Conservation (phyloP, 176 grass and related monocot genomes). For the Avena atlantica region DNA sequence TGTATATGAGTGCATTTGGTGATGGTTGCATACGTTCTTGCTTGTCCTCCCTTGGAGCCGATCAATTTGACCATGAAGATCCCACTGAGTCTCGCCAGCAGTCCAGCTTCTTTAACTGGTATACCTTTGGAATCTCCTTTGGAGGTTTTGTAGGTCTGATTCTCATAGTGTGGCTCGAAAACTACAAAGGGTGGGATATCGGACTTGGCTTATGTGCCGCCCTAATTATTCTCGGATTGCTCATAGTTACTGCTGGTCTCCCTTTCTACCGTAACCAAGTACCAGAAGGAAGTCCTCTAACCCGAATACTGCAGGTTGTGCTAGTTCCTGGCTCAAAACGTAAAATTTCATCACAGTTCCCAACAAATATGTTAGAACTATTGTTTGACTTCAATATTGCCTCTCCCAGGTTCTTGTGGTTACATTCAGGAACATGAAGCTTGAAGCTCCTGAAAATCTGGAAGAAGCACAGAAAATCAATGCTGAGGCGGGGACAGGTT, state of each 20-base stretch:
- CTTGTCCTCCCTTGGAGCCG: conserved; percentile 68
- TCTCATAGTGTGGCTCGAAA: conserved; percentile 74
- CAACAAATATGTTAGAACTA: neutral
- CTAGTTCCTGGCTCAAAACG: conserved; percentile 11
- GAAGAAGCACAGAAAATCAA: conserved; percentile 27
- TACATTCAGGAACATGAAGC: conserved; percentile 63
- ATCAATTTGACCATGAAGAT: conserved; percentile 71
- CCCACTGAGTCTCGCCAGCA: conserved; percentile 45
- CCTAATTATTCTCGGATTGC: conserved; percentile 47
- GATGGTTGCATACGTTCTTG: conserved; percentile 67
- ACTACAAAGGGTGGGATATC: conserved; percentile 60
- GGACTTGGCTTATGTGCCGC: conserved; percentile 60
- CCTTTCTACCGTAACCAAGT: conserved; percentile 70
- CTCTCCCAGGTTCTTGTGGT: conserved; percentile 67
- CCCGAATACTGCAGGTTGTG: conserved; percentile 67
- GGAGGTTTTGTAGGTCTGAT: conserved; percentile 69
- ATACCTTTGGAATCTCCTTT: conserved; percentile 66
- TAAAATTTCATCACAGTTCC: neutral
- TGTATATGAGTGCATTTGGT: conserved; percentile 54
- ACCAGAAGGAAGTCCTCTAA: conserved; percentile 67
- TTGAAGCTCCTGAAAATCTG: conserved; percentile 46
- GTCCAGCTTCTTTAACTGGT: conserved; percentile 94
- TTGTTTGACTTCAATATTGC: neutral
- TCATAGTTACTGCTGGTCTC: conserved; percentile 48
- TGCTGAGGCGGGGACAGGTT: conserved; percentile 10